These are phyloP conservation scores for Physcomitrium patens DNA, from an alignment of 225 moss, liverwort and hornwort species.

Conservation along the genomic window DNA sequence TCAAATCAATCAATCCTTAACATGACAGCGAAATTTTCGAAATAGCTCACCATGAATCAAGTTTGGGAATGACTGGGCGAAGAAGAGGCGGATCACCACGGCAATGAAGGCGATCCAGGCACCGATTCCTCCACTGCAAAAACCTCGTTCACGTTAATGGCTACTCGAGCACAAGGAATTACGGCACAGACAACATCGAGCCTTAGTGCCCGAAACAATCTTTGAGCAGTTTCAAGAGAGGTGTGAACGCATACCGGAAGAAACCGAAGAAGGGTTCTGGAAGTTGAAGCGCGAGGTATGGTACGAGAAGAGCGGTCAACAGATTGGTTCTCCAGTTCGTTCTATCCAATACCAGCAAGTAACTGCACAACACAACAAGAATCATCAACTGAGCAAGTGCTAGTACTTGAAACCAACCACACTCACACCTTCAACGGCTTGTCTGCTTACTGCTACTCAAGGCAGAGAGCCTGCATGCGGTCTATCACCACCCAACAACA, in stretches of 20 bases:
- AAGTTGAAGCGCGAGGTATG: constrained; percentile 81
- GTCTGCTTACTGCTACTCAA: no score
- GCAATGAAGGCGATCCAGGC: constrained; percentile 68
- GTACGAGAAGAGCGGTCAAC: constrained; percentile 80
- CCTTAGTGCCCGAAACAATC: neutral
- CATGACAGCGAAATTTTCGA: neutral
- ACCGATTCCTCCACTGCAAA: constrained; percentile 51
- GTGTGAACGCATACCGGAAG: constrained; percentile 43
- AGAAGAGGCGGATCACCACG: constrained; percentile 69
- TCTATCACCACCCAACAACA: no score
- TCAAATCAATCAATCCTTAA: neutral
- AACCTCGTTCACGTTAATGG: neutral
- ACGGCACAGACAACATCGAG: neutral
- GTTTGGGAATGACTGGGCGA: constrained; percentile 46
- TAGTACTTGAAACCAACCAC: no score
- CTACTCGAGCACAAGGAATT: no score
- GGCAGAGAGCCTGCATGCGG: no score
- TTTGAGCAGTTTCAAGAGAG: neutral
- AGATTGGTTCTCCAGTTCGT: constrained; percentile 90
- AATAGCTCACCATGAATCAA: constrained; percentile 42
- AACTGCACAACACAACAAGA: constrained; percentile 44
- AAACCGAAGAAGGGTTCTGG: constrained; percentile 55
- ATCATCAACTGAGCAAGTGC: neutral
- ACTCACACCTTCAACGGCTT: no score
- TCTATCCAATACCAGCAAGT: constrained; percentile 73